Base-by-base conservation (phyloP, 1,139 yeast genomes). In the Yamadazyma sp. region DNA sequence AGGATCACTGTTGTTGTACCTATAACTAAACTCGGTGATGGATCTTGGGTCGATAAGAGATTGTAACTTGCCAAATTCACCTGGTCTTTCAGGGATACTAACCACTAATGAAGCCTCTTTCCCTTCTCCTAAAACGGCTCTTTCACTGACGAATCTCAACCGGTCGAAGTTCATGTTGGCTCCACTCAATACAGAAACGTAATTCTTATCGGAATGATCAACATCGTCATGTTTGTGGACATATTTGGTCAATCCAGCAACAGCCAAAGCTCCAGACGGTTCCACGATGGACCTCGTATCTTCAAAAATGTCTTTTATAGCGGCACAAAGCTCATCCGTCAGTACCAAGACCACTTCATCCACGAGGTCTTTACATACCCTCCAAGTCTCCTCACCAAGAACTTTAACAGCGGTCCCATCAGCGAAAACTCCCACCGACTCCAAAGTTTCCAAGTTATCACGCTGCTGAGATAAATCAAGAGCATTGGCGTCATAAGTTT, bases 111-210 rank as follows among this genome's bases (percentile, higher is more conserved):
- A 92, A 9, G 89, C 96, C 67, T 92, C 99, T 53, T 84, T 87
- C 40, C 98, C 98, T 62, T 92, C 98, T 67, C 98, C 99, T 20
- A 92, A 76, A 41, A 88, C 95, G 5, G 98, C 97, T 64, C 99
- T 83, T 66, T 92, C 99, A 45, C 96, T 82, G n/a, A 92, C 98
- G 62, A 92, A 92, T 58, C 99, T 77, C 51, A 92, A 73, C 55
- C 99, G 78, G 63, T 91, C 98, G 59, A 92, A 92, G 66, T 94
- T 92, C 96, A 92, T 91, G 64, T 92, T 92, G 27, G 99, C 99
- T 44, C 99, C 54, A 26, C 95, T 86, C 41, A 92, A 71, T 20
- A 94, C 75, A 7, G 97, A 94, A 22, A 87, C 87, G 55, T 88
- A 91, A 0, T 87, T 79, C 47, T 81, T 77, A 41, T 70, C 66